Evolutionary conservation across 768 basidiomycete species (phyloP).

Genomic region (Hypholoma sublateritium): DNA sequence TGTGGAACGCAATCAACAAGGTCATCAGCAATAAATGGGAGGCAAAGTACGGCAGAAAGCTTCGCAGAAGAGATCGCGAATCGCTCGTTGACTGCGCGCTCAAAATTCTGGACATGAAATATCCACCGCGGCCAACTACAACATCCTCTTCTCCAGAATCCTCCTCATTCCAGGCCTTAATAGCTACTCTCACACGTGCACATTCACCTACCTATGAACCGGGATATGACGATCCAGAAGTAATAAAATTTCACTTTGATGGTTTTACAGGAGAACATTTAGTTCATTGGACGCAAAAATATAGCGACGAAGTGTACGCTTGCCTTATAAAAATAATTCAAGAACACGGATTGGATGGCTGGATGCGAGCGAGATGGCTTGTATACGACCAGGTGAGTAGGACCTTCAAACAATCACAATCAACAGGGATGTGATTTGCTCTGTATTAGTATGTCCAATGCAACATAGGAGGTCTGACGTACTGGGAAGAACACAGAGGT

Average conservation of each 20-base stretch:
- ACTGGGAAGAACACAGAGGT: neutral
- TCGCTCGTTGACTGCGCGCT: too few species aligned
- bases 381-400: conserved; percentile 2
- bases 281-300: neutral
- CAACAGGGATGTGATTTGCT: neutral
- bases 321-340: neutral
- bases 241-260: neutral
- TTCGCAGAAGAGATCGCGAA: neutral
- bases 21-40: neutral
- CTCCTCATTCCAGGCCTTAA: too few species aligned
- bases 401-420: neutral
- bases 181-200: too few species aligned
- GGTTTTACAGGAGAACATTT: neutral
- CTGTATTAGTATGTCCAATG: neutral
- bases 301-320: neutral
- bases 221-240: neutral
- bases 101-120: too few species aligned
- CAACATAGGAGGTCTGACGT: neutral
- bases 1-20: neutral
- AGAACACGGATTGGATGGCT: conserved; percentile 1
- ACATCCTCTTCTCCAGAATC: too few species aligned
- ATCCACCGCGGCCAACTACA: too few species aligned
- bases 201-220: too few species aligned
- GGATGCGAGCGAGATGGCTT: neutral
- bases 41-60: neutral